phyloP scores from a whole-genome alignment of 495 filamentous ascomycete genomes.

The Hypoxylon fragiforme region DNA sequence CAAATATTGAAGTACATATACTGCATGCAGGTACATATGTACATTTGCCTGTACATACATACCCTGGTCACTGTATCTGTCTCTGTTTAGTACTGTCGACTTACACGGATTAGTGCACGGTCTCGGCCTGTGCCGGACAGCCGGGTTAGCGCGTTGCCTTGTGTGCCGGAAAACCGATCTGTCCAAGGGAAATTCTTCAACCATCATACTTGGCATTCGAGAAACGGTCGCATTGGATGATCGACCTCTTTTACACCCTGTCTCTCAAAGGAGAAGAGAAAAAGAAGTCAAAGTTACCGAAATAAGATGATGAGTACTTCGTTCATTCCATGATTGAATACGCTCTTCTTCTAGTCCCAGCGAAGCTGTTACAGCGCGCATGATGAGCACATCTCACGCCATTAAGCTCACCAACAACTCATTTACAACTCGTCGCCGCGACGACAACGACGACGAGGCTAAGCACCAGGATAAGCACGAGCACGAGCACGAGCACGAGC shows the following conservation, averaged over 20 bases:
- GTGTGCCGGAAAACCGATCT: constrained; percentile 36
- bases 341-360: constrained; percentile 11
- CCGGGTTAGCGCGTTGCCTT: constrained; percentile 31
- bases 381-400: constrained; percentile 27
- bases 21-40: too few relatives aligned
- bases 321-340: constrained; percentile 32
- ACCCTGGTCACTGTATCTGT: constrained; percentile 17
- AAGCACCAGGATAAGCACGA: background rate
- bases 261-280: constrained; percentile 25
- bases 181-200: constrained; percentile 30
- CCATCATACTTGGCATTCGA: constrained; percentile 32
- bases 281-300: background rate
- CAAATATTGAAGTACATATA: too few relatives aligned
- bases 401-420: constrained; percentile 24
- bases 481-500: too few relatives aligned
- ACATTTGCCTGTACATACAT: too few relatives aligned
- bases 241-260: constrained; percentile 18
- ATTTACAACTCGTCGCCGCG: background rate
- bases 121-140: constrained; percentile 37
- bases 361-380: constrained; percentile 14
- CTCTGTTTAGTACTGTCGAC: constrained; percentile 5
- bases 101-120: constrained; percentile 26
- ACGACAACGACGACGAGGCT: background rate
- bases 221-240: constrained; percentile 28
- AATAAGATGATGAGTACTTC: constrained; percentile 29